Evolutionary conservation across 345 rosid species (phyloP), one percentile per base, ranked within the genome.

Genomic region (Noccaea caerulescens): DNA sequence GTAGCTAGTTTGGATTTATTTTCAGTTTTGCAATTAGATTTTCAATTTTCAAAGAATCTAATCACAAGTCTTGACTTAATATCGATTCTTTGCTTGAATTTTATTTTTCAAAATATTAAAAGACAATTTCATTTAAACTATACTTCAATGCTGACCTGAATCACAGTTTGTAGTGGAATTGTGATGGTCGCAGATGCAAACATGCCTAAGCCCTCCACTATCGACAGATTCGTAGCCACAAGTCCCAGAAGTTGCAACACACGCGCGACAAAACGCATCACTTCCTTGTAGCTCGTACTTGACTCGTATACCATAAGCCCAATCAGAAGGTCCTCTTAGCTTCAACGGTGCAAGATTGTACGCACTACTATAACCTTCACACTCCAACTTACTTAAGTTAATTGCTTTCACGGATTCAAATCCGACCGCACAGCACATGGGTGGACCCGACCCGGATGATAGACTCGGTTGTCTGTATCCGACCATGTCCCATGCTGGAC

Each of bases 91-190:
- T 1, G 3, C 30, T 25, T 25, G 1, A 25, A 1, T 25, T 25
- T 25, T 25, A 1, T 25, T 25, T 25, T 25, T 27, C 4, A 27
- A 27, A 27, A 27, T 27, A 27, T 27, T 27, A 27, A 3, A 25
- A 27, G 30, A 27, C 30, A 2, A 27, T 27, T 27, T 27, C 30
- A 27, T 27, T 27, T 27, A 3, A 27, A 27, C 30, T 2, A 27
- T 27, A 27, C 30, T 2, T 27, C 30, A 30, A 25, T 7, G 66
- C 70, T 37, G 5, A 82, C 92, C 93, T 38, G 90, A 83, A 36
- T 94, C 99, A 68, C 96, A 94, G 63, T 88, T 91, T 5, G 92
- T 84, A 2, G 97, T 84, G 69, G 97, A 86, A 73, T 91, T 94
- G 34, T 72, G 69, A 70, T 72, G 43, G 16, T 81, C 82, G 9